Percentiles rank a stretch among this genome's conserved stretches.
These are phyloP conservation scores for Cystobasidium tubakii DNA, from an alignment of 768 basidiomycete genomes.

Conservation along the genomic window DNA sequence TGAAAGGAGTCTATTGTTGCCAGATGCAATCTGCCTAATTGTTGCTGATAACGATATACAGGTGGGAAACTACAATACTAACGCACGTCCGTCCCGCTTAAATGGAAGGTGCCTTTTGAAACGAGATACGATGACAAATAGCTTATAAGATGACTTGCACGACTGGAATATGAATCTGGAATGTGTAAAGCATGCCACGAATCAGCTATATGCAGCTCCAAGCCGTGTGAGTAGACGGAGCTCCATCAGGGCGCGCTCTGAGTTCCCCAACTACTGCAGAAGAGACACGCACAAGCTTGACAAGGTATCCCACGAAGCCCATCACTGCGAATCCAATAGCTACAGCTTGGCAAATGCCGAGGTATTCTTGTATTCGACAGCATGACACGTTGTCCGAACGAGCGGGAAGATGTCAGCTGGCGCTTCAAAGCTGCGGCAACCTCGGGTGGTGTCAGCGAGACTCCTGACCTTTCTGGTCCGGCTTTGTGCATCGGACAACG, in stretches of 20 bases:
- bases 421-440: not conserved
- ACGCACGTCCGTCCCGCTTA: not conserved
- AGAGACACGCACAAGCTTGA: constrained; percentile 84
- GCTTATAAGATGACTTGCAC: constrained; percentile 5
- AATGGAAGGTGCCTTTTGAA: not conserved
- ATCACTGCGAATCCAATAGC: constrained; percentile 96
- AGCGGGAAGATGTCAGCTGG: not conserved
- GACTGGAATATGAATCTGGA: constrained; percentile 24
- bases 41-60: constrained; percentile 1
- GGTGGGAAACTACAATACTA: not conserved
- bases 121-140: not conserved
- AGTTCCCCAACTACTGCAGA: too few relatives aligned
- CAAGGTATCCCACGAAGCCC: constrained; percentile 99
- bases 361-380: constrained; percentile 63
- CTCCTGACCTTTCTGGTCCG: constrained; percentile 76
- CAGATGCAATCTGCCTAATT: not conserved
- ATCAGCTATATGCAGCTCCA: not conserved
- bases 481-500: constrained; percentile 75
- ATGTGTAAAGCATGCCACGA: not conserved
- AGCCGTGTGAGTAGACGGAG: too few relatives aligned
- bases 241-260: too few relatives aligned
- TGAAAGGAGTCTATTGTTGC: too few relatives aligned
- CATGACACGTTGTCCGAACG: not conserved
- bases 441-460: not conserved
- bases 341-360: constrained; percentile 90